Evolutionary conservation across 1,284 basidiomycete species (phyloP).

Genomic region (Cutaneotrichosporon arboriforme): DNA sequence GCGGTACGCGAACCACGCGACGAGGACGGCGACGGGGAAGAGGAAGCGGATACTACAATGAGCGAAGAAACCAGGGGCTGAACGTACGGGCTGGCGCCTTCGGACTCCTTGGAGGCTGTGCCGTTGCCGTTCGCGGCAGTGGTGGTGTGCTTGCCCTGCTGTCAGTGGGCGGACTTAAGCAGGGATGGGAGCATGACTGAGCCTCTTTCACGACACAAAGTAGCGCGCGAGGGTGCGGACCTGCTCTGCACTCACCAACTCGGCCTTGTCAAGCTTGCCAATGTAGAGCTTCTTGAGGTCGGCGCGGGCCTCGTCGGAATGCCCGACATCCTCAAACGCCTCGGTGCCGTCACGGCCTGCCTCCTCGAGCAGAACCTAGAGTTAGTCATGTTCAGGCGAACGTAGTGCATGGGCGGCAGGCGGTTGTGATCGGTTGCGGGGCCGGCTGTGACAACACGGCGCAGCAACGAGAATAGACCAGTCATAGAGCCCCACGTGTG

Average conservation of each 20-base stretch:
- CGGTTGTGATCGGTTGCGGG: no score
- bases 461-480: not conserved
- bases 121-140: not conserved
- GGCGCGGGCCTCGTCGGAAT: slow-evolving; percentile 95
- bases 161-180: slow-evolving; percentile 1
- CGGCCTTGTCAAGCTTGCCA: slow-evolving; percentile 67
- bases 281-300: slow-evolving; percentile 71
- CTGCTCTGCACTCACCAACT: slow-evolving; percentile 24
- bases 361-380: slow-evolving; percentile 85
- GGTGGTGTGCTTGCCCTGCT: slow-evolving; percentile 3
- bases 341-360: slow-evolving; percentile 87
- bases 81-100: not conserved
- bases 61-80: not conserved
- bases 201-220: no score
- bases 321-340: slow-evolving; percentile 98
- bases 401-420: no score
- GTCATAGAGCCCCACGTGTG: no score
- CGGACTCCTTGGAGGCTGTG: not conserved
- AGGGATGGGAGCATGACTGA: no score
- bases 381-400: not conserved
- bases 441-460: no score
- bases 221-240: no score
- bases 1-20: slow-evolving; percentile 45
- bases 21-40: slow-evolving; percentile 38
- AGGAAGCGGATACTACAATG: slow-evolving; percentile 24